Evolutionary conservation across 768 basidiomycete genomes (phyloP), one percentile per base, ranked within the genome.

Genomic region (Tulasnella sp.): DNA sequence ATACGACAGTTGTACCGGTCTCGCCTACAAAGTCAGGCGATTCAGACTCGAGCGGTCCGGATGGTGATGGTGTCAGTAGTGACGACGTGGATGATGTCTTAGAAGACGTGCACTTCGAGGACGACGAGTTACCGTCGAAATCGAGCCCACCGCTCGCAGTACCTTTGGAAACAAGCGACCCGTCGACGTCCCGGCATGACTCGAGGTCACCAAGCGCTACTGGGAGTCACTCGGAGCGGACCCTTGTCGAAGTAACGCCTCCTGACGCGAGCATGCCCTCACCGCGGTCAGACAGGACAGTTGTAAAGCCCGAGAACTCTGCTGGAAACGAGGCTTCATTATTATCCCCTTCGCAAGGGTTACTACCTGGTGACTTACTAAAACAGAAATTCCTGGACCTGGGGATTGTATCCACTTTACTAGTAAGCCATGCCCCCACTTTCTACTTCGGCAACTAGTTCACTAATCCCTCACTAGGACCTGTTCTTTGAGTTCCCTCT

Each of bases 401-500:
- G 24, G 78, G 82, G 53, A 79, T 97, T 1, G 70, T 92, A 43
- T 74, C 80, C 1, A 84, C 84, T 1, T 73, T 97, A 62, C 74
- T 98, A 65, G 92, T 92, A 62, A 66, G 86, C 73, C 52, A 9
- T 21, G 53, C 12, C 53, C 22, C 4, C 3, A 4, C 17, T 54
- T 21, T 0, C n/a, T 24, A 3, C 17, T 11, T 52, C 30, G 17
- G 5, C n/a, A 21, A 51, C 17, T 22, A 5, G 8, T 41, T 2
- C 49, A 49, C 24, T n/a, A 19, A 30, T 3, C 0, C 9, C n/a
- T 1, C 10, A 10, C 11, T 52, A 94, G 92, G 88, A 93, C 65
- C 76, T 97, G 38, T 97, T 97, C 75, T 97, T 97, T 68, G 84
- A 87, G 61, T 96, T 85, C 66, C 92, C 93, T 0, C 91, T 89